phyloP scores from a whole-genome alignment of 2,329 filamentous ascomycete genomes.

The Xylaria sp. region DNA sequence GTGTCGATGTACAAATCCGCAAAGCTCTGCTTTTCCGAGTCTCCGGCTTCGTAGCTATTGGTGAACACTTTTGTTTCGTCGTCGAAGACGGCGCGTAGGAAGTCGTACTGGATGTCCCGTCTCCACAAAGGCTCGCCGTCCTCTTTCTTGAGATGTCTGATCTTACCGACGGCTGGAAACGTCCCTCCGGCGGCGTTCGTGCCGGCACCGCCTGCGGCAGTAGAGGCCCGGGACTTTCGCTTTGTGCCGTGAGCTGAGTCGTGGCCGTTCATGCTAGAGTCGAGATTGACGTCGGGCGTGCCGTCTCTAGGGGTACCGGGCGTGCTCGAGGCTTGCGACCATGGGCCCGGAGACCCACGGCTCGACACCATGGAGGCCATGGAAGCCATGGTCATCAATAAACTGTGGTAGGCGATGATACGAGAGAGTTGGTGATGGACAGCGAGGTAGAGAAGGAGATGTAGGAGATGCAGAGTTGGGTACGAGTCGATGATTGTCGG shows the following conservation, averaged over 20 bases:
- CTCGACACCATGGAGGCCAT: constrained; percentile 46
- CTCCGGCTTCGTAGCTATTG: constrained; percentile 80
- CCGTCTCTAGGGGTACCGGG: constrained; percentile 37
- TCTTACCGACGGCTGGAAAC: constrained; percentile 67
- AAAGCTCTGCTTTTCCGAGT: constrained; percentile 76
- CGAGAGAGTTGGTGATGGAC: constrained; percentile 4
- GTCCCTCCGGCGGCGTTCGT: constrained; percentile 33
- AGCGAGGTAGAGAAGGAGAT: constrained; percentile 1
- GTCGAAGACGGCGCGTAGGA: constrained; percentile 82
- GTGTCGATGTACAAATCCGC: constrained; percentile 98
- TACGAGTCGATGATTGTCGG: constrained; percentile 3
- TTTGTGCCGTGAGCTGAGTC: constrained; percentile 43
- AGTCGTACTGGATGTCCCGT: constrained; percentile 89
- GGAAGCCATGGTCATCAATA: constrained; percentile 17
- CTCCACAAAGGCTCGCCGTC: constrained; percentile 89
- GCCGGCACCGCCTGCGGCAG: constrained; percentile 35
- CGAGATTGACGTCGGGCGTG: constrained; percentile 42
- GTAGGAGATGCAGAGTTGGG: background rate
- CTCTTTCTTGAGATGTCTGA: constrained; percentile 87
- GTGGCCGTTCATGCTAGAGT: constrained; percentile 44
- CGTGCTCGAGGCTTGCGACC: constrained; percentile 45
- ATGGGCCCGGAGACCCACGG: constrained; percentile 44
- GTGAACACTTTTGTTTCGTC: constrained; percentile 80
- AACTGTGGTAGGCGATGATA: constrained; percentile 12
- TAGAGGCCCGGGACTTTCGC: constrained; percentile 44